These are phyloP conservation scores for Gigaspora rosea DNA, from an alignment of 192 early-diverging fungal species.

Conservation along the genomic window DNA sequence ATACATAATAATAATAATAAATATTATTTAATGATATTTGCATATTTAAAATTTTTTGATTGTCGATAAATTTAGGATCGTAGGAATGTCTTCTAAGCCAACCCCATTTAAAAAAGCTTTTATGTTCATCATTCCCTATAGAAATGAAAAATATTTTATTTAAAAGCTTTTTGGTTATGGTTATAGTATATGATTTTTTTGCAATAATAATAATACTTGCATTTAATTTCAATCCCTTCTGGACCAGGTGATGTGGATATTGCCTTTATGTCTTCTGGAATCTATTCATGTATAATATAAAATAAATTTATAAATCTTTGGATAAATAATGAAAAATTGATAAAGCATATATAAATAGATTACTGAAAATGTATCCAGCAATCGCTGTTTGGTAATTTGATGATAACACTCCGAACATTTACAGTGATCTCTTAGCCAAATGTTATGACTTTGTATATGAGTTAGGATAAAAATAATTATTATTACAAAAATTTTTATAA, in stretches of 20 bases:
- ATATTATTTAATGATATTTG: background rate
- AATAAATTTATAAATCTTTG: background rate
- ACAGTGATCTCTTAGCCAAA: slow-evolving; percentile 93
- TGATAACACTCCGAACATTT: slow-evolving; percentile 78
- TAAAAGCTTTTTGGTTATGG: background rate
- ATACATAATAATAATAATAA: background rate
- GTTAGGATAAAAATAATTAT: background rate
- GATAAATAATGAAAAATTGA: background rate
- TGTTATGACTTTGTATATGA: slow-evolving; percentile 51
- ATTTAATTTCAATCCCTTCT: slow-evolving; percentile 49
- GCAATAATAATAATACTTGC: slow-evolving; percentile 34
- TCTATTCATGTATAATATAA: slow-evolving; percentile 21
- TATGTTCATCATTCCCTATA: slow-evolving; percentile 57
- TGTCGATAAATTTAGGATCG: slow-evolving; percentile 50
- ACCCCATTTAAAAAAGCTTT: slow-evolving; percentile 55
- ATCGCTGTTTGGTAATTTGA: slow-evolving; percentile 71
- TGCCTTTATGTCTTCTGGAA: slow-evolving; percentile 62
- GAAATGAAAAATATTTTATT: slow-evolving; percentile 6
- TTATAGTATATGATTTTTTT: background rate
- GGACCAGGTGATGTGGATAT: slow-evolving; percentile 39
- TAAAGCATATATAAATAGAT: background rate
- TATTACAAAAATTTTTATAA: background rate
- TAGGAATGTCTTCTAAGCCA: slow-evolving; percentile 74
- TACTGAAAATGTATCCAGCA: slow-evolving; percentile 67
- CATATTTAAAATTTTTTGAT: slow-evolving; percentile 6